Conservation (phyloP, 164 flowering plant species). For the Chloranthus sessilifolius region DNA sequence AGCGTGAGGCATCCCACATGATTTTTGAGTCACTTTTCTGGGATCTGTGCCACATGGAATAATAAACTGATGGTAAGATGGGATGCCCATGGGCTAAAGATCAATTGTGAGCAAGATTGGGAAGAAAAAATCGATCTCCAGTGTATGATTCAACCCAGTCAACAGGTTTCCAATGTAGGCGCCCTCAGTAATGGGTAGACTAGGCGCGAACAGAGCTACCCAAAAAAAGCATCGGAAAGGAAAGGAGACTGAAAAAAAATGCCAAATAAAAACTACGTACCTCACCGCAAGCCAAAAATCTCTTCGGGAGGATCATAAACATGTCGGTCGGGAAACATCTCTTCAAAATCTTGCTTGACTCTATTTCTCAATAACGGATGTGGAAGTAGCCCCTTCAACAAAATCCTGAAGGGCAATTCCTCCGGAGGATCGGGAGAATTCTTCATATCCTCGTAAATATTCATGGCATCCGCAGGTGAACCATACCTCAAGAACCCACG, state of each 20-base stretch:
- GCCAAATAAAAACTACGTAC: slow-evolving; percentile 13
- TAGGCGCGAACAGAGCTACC: no score
- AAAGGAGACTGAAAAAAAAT: neutral
- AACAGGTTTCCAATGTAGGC: no score
- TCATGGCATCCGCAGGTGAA: slow-evolving; percentile 96
- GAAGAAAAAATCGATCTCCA: no score
- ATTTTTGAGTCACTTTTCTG: no score
- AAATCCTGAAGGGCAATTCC: slow-evolving; percentile 78
- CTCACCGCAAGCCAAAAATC: slow-evolving; percentile 71
- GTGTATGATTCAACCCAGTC: no score
- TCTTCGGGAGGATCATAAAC: slow-evolving; percentile 94
- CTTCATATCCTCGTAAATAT: slow-evolving; percentile 89
- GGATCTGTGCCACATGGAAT: no score
- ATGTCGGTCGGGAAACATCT: slow-evolving; percentile 76
- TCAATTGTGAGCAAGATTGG: no score
- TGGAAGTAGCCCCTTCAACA: slow-evolving; percentile 87
- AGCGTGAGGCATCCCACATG: no score
- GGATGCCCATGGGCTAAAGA: no score
- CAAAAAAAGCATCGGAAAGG: no score
- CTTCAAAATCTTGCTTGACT: slow-evolving; percentile 92
- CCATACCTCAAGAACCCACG: slow-evolving; percentile 78
- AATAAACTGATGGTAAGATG: no score
- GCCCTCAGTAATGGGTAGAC: no score
- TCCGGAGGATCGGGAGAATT: slow-evolving; percentile 91
- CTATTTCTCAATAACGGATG: slow-evolving; percentile 80